Evolutionary conservation across 805 yeast species (phyloP), one percentile per base, ranked within the genome.

Genomic region (Starmerella potacharoeniae): DNA sequence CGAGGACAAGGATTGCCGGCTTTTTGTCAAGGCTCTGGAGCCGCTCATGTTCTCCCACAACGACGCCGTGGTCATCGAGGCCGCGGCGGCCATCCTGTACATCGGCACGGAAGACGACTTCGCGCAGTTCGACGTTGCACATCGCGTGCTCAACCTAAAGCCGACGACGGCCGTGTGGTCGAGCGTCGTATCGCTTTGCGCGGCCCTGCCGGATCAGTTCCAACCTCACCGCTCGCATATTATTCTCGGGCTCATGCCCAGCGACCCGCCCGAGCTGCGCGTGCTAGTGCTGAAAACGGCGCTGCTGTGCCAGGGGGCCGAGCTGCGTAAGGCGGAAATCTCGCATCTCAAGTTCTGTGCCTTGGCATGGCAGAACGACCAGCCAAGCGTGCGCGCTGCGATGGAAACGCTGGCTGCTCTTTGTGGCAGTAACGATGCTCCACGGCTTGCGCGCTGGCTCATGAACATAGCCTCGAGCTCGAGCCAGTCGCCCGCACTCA

Each of bases 31-130:
- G 1, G 66, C 81, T 0, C 58, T 83, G 31, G 66, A 66, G 44
- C 65, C 70, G 0, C 68, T 87, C 34, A 69, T 78, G 9, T 77
- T 73, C 60, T 74, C 82, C 29, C 67, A 74, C 5, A 79, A 83
- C 51, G 78, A 79, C 6, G 75, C 79, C 36, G 90, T 87, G 5
- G 70, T 84, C 0, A 59, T 87, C 13, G 77, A 86, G 13, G 72
- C 81, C 4, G 73, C 82, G 1, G 77, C 80, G 58, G 80, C 85
- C 8, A 73, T 78, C 54, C 67, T 74, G 49, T 77, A 77, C 51
- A 67, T 87, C n/a, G 76, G 82, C 0, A 82, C 90, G 0, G 78
- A 83, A 10, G 70, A 68, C 54, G 69, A 75, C 1, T 72, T 84
- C 55, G 70, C 69, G 41, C 75, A 76, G 3, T 73, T 74, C 22